These are phyloP conservation scores for Cryptosporidium ryanae DNA, from an alignment of 169 alveolate genomes.

Conservation along the genomic window DNA sequence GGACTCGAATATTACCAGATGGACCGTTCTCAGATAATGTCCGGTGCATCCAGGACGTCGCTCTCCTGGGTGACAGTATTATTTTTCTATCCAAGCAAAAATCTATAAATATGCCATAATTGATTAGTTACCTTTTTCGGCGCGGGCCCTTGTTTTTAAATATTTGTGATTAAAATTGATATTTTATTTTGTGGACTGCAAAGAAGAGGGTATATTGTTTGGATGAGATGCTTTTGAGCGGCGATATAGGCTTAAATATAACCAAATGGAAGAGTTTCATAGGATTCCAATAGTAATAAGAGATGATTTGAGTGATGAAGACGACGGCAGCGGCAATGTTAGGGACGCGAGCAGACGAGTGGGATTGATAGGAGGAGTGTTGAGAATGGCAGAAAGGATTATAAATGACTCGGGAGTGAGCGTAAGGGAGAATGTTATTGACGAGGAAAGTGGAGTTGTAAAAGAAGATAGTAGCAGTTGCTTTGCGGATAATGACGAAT, in stretches of 20 bases:
- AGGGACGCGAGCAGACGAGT: too few relatives aligned
- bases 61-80: slow-evolving; percentile 36
- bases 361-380: too few relatives aligned
- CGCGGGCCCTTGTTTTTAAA: background rate
- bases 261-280: slow-evolving; percentile 56
- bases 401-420: too few relatives aligned
- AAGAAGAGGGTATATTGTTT: background rate
- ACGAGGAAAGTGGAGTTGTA: background rate
- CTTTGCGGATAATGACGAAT: background rate
- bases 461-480: background rate
- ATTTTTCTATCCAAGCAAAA: slow-evolving; percentile 19
- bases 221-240: background rate
- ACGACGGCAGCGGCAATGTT: background rate
- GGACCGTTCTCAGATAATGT: too few relatives aligned
- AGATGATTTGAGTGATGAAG: slow-evolving; percentile 9
- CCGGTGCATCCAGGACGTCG: background rate
- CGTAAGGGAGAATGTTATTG: background rate
- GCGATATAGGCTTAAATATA: background rate
- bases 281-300: slow-evolving; percentile 60
- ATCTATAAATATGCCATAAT: background rate
- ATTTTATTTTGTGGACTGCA: background rate
- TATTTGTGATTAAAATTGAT: background rate
- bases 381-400: too few relatives aligned
- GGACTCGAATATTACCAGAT: too few relatives aligned
- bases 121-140: background rate